Conservation (phyloP, 163 green algal genomes). For the Volvox carteri region DNA sequence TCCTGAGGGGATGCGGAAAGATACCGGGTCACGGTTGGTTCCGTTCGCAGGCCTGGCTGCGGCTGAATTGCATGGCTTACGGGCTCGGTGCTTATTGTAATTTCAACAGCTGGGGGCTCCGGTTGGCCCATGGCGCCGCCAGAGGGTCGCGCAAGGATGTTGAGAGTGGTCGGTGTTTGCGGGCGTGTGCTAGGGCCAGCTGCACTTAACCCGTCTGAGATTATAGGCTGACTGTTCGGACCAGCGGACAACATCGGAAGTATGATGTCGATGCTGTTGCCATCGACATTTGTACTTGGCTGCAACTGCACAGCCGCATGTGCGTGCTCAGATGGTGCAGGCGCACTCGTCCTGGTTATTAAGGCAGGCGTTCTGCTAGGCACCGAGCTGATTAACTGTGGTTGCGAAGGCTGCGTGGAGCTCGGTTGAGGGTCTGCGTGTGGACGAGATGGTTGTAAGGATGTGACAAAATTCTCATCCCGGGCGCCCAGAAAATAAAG, state of each 20-base stretch:
- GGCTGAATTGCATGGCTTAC: neutral
- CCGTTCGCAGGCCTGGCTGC: neutral
- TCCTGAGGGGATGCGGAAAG: constrained; percentile 1
- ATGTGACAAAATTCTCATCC: neutral
- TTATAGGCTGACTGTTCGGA: neutral
- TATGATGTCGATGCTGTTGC: constrained; percentile 37
- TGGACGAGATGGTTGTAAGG: neutral
- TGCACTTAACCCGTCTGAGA: neutral
- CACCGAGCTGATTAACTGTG: neutral
- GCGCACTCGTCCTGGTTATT: neutral
- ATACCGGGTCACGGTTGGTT: too few species aligned
- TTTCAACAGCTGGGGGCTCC: constrained; percentile 26
- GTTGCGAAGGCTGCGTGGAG: neutral
- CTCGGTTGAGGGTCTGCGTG: neutral
- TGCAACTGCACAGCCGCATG: neutral
- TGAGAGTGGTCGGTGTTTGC: constrained; percentile 12
- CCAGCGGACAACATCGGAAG: neutral
- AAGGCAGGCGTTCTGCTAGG: neutral
- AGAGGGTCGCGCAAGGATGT: constrained; percentile 9
- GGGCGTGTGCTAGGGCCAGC: neutral
- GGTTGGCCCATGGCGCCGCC: neutral
- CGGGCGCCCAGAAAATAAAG: too few species aligned
- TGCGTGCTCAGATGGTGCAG: neutral
- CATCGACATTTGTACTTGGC: neutral
- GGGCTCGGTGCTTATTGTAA: constrained; percentile 36